A percentile compares a stretch with the other conserved stretches of the same genome.
Conservation (phyloP, 2,329 filamentous ascomycete genomes). For the Monilinia fructicola region DNA sequence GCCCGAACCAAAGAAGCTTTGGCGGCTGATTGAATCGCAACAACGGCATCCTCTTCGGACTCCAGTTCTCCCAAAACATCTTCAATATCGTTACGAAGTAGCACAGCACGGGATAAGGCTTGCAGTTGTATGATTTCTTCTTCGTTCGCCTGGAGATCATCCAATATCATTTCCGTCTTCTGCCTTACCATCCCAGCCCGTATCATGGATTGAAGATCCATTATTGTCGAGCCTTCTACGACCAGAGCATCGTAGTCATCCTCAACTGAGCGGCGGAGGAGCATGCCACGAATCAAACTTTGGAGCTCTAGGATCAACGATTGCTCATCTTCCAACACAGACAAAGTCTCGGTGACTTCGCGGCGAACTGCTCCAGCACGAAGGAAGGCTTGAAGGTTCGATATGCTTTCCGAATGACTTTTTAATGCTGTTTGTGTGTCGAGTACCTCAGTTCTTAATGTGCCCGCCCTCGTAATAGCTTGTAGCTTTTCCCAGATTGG, state of each 20-base stretch:
- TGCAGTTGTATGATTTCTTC: conserved; percentile 70
- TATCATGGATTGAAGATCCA: conserved; percentile 63
- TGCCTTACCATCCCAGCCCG: conserved; percentile 66
- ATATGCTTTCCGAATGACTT: conserved; percentile 44
- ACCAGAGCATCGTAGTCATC: conserved; percentile 56
- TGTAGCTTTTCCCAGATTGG: conserved; percentile 53
- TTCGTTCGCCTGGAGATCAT: conserved; percentile 67
- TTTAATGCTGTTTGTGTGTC: conserved; percentile 55
- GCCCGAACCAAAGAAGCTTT: conserved; percentile 72
- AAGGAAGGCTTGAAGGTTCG: conserved; percentile 40
- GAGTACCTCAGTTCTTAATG: conserved; percentile 48
- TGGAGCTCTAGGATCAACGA: conserved; percentile 54
- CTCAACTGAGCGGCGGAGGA: conserved; percentile 53
- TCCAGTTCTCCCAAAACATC: conserved; percentile 75
- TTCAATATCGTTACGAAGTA: conserved; percentile 72
- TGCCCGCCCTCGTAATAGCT: conserved; percentile 45
- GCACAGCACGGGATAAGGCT: conserved; percentile 73
- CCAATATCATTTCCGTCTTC: conserved; percentile 61
- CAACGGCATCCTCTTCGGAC: conserved; percentile 74
- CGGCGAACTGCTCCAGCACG: conserved; percentile 57
- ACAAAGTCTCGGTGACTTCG: conserved; percentile 50
- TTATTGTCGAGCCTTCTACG: conserved; percentile 56
- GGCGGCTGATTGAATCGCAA: conserved; percentile 71
- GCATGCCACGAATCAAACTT: conserved; percentile 60
- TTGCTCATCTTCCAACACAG: conserved; percentile 50